Evolutionary conservation across 257 asterid species (phyloP).

Genomic region (Solanum commersonii): DNA sequence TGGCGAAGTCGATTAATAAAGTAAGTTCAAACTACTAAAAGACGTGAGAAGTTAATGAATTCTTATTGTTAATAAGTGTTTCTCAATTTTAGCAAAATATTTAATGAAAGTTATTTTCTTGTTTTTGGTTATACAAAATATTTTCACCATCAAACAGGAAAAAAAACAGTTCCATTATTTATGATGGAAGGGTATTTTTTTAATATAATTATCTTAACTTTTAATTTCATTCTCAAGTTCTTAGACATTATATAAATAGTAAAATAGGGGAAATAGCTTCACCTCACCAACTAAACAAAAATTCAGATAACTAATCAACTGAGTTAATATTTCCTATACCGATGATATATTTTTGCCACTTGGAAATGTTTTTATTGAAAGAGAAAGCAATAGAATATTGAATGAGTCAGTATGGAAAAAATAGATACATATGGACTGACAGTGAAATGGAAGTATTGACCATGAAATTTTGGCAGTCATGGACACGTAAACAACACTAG

Average conservation of each 20-base stretch:
- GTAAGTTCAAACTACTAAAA: no score
- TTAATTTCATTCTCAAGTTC: background rate
- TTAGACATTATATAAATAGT: background rate
- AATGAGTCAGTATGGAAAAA: background rate
- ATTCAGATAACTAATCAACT: no score
- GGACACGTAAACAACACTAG: background rate
- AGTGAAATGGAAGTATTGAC: background rate
- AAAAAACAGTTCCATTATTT: background rate
- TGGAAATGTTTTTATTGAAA: background rate
- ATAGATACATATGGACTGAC: background rate
- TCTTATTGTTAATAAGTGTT: background rate
- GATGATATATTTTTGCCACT: no score
- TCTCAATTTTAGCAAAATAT: background rate
- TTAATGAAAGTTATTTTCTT: background rate
- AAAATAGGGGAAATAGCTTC: background rate
- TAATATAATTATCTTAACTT: no score
- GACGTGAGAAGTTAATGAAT: background rate
- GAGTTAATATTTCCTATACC: background rate
- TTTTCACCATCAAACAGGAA: background rate
- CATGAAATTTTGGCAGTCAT: background rate
- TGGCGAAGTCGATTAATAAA: rapidly evolving
- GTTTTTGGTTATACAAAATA: background rate
- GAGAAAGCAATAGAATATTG: background rate
- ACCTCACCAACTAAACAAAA: no score
- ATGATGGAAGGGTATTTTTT: background rate